These are phyloP conservation scores for Porpolomopsis calyptriformis DNA, from an alignment of 768 basidiomycete genomes.

Conservation along the genomic window DNA sequence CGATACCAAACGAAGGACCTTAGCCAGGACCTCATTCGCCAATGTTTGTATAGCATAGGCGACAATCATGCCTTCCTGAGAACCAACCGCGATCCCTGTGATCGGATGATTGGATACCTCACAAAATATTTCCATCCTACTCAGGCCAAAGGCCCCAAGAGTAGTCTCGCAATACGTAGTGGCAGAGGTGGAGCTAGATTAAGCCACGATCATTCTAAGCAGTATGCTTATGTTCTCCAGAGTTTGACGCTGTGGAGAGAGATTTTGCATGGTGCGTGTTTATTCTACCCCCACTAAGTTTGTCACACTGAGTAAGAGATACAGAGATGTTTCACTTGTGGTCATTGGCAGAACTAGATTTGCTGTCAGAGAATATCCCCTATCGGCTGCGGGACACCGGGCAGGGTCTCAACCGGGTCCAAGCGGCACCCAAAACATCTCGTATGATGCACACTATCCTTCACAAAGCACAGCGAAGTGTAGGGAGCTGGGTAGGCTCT, in stretches of 20 bases:
- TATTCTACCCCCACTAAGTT: too few relatives aligned
- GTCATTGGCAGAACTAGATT: slow-evolving; percentile 71
- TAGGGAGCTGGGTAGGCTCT: slow-evolving; percentile 78
- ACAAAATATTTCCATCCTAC: slow-evolving; percentile 72
- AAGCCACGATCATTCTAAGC: slow-evolving; percentile 76
- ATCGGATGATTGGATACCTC: slow-evolving; percentile 68
- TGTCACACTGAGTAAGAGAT: too few relatives aligned
- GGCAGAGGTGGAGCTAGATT: slow-evolving; percentile 72
- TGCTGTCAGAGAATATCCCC: slow-evolving; percentile 61
- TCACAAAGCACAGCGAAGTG: slow-evolving; percentile 69
- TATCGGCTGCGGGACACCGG: slow-evolving; percentile 84
- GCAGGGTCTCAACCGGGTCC: slow-evolving; percentile 84
- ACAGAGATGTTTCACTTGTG: slow-evolving; percentile 83
- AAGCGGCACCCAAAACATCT: slow-evolving; percentile 79
- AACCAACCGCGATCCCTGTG: slow-evolving; percentile 80
- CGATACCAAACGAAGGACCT: slow-evolving; percentile 52
- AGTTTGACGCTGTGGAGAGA: slow-evolving; percentile 82
- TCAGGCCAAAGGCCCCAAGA: slow-evolving; percentile 50
- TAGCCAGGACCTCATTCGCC: slow-evolving; percentile 55
- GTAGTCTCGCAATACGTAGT: slow-evolving; percentile 68
- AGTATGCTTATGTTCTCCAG: slow-evolving; percentile 79
- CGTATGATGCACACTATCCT: slow-evolving; percentile 84
- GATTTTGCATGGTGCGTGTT: slow-evolving; percentile 60
- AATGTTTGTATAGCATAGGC: slow-evolving; percentile 80
- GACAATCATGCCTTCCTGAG: slow-evolving; percentile 86